Percentiles rank a stretch among this genome's conserved stretches.
Conservation (phyloP, 176 grass and related monocot species). For the Aechmea fasciata region DNA sequence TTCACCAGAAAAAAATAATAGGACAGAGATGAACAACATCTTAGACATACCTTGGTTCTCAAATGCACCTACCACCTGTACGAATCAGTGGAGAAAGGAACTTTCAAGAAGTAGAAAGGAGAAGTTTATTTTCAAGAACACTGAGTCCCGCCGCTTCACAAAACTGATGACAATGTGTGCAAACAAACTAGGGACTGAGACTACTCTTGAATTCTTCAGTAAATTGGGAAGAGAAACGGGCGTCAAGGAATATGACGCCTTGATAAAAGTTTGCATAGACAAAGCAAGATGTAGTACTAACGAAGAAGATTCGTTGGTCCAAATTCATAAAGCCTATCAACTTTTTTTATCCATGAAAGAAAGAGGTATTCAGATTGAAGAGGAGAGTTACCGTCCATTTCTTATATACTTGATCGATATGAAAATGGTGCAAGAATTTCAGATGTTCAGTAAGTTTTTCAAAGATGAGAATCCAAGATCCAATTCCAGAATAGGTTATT, state of each 20-base stretch:
- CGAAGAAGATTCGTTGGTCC: slow-evolving; percentile 43
- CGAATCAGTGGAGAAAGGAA: slow-evolving; percentile 25
- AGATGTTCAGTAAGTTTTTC: slow-evolving; percentile 51
- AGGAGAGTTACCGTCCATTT: slow-evolving; percentile 54
- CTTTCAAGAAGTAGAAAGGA: slow-evolving; percentile 57
- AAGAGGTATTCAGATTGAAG: slow-evolving; percentile 52
- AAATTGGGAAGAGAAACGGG: slow-evolving; percentile 73
- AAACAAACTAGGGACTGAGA: slow-evolving; percentile 43
- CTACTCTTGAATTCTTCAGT: slow-evolving; percentile 50
- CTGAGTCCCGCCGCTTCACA: slow-evolving; percentile 39
- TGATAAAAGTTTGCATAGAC: slow-evolving; percentile 47
- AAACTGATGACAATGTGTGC: slow-evolving; percentile 63
- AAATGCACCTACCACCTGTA: neutral
- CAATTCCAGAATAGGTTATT: slow-evolving; percentile 62
- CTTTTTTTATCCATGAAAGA: slow-evolving; percentile 57
- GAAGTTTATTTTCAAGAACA: slow-evolving; percentile 78
- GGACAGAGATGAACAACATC: slow-evolving; percentile 25
- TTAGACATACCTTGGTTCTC: slow-evolving; percentile 47
- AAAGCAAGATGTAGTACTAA: slow-evolving; percentile 43
- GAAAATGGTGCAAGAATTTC: slow-evolving; percentile 53
- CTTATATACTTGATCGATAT: slow-evolving; percentile 68
- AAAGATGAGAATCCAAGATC: slow-evolving; percentile 51
- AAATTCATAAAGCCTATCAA: slow-evolving; percentile 41
- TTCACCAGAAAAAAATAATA: slow-evolving; percentile 14
- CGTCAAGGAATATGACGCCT: slow-evolving; percentile 55